Conservation (phyloP, 768 basidiomycete species). For the Podaxis sp. region DNA sequence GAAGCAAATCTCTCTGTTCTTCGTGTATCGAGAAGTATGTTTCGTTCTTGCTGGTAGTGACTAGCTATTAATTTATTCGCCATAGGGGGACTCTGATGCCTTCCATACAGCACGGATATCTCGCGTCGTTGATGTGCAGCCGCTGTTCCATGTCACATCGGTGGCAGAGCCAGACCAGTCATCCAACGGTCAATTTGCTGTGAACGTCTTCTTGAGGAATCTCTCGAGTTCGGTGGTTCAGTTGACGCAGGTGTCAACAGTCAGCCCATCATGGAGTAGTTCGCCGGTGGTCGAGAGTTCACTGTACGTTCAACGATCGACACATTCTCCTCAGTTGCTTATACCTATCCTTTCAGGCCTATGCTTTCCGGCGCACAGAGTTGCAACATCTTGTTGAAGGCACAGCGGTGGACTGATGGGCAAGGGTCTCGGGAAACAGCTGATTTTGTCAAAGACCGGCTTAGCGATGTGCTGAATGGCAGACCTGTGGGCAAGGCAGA, state of each 20-base stretch:
- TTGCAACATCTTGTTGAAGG: conserved; percentile 13
- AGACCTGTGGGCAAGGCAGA: conserved; percentile 2
- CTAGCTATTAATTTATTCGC: conserved; percentile 24
- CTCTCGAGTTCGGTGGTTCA: conserved; percentile 39
- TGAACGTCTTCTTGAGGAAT: conserved; percentile 62
- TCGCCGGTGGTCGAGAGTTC: conserved; percentile 32
- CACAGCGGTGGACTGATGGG: conserved; percentile 18
- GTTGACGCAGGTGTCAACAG: conserved; percentile 57
- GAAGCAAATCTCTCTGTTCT: conserved; percentile 15
- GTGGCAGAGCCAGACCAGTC: conserved; percentile 51
- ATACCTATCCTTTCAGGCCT: conserved; percentile 6
- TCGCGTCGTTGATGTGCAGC: conserved; percentile 57
- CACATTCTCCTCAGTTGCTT: conserved; percentile 8
- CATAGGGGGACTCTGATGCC: conserved; percentile 45
- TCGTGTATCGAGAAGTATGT: conserved; percentile 59
- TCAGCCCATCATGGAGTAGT: conserved; percentile 74
- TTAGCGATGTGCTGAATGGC: conserved; percentile 16
- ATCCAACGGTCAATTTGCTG: conserved; percentile 45
- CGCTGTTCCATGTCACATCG: conserved; percentile 55
- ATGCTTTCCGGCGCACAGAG: conserved; percentile 15
- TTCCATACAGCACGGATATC: conserved; percentile 60
- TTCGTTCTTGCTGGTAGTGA: background rate
- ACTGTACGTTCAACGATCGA: conserved; percentile 40
- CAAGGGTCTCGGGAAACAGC: conserved; percentile 17
- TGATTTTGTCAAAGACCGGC: conserved; percentile 13